Evolutionary conservation across 2,329 filamentous ascomycete species (phyloP), one percentile per base, ranked within the genome.

Genomic region (Cercospora beticola): DNA sequence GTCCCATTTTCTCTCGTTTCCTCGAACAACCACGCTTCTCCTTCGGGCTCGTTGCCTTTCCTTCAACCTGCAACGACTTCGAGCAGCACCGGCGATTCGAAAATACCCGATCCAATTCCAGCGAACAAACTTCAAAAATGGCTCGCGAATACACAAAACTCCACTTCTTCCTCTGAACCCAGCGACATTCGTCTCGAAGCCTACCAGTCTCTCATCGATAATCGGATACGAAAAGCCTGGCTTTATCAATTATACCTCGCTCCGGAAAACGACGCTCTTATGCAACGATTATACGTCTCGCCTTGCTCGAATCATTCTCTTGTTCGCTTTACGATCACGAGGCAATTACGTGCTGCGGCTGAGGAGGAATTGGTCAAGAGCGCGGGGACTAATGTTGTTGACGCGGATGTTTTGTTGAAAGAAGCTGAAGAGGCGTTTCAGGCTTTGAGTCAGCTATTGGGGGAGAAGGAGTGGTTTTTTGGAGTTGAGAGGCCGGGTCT

Each of bases 21-120:
- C 4, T 96, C 93, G 4, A 97, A 88, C 74, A 98, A 98, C 80
- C 95, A 98, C 83, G 93, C 94, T 62, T 97, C 94, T 2, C 94
- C 94, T 0, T 90, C 90, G 23, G 94, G 94, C 67, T 86, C 89
- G n/a, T 86, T 98, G 14, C 95, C 95, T 0, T 98, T 97, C 81
- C 86, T 99, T 54, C 85, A 94, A 8, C 90, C 92, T 9, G 74
- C 75, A 74, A 40, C 75, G 74, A 40, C 67, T 36, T 5, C 30
- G 30, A 31, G 8, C 30, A 8, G 1, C 3, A 9, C 30, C 8
- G 9, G 28, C 7, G 28, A 30, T 30, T 5, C 7, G 28, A 30
- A 10, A 33, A 79, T 81, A 61, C 71, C 79, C 30, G 79, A 81
- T 62, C 76, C 81, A 7, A 76, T 94, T 4, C 81, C 88, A 0